Percentiles rank a stretch among this genome's conserved stretches.
phyloP scores from a whole-genome alignment of 1,284 basidiomycete species.

The Crucibulum parvulum region DNA sequence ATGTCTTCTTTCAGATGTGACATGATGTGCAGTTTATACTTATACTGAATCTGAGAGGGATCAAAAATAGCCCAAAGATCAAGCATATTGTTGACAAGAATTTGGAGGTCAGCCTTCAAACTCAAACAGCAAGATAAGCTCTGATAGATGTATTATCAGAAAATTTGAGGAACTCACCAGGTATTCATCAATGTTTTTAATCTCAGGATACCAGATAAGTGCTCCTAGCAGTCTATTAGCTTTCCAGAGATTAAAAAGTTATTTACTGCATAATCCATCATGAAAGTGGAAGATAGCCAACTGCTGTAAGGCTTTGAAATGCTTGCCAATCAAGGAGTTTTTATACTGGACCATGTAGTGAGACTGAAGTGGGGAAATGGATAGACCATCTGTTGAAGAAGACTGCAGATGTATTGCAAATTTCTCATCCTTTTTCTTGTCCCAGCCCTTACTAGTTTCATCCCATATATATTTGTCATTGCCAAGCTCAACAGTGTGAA shows the following conservation, averaged over 20 bases:
- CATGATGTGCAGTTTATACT: constrained; percentile 44
- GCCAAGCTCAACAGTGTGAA: too few relatives aligned
- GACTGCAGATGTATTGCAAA: too few relatives aligned
- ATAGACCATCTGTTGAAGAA: too few relatives aligned
- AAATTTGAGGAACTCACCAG: constrained; percentile 25
- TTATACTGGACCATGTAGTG: background rate
- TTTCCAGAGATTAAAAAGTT: constrained; percentile 33
- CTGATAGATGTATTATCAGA: background rate
- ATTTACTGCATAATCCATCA: constrained; percentile 14
- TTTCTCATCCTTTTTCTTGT: constrained; percentile 20
- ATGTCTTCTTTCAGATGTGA: constrained; percentile 36
- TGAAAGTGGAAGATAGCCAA: constrained; percentile 29
- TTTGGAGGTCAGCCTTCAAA: constrained; percentile 29
- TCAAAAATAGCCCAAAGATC: constrained; percentile 34
- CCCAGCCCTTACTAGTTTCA: constrained; percentile 25
- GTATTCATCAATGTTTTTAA: constrained; percentile 38
- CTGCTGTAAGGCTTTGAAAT: constrained; percentile 44
- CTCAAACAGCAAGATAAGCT: background rate
- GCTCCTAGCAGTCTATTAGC: constrained; percentile 36
- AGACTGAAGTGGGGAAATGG: background rate
- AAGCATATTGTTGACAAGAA: constrained; percentile 36
- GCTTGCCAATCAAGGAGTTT: constrained; percentile 34
- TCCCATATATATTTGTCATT: too few relatives aligned
- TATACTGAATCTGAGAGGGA: constrained; percentile 31
- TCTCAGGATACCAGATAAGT: constrained; percentile 42